Conservation (phyloP, 352 stramenopile genomes). For the Phytophthora sp. region DNA sequence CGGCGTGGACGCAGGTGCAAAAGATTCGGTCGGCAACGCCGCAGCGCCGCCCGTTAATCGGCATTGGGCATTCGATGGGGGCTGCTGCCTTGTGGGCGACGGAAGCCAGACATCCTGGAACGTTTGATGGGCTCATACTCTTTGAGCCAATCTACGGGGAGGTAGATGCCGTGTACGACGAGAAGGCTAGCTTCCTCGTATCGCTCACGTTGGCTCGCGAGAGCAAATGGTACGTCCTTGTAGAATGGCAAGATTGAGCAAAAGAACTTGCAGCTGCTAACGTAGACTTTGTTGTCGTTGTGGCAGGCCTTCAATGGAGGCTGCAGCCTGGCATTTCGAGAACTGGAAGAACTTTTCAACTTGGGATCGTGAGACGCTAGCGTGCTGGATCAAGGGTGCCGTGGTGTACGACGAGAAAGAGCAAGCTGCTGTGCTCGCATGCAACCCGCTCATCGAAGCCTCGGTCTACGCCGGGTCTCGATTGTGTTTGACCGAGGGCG, state of each 20-base stretch:
- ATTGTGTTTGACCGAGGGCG: slow-evolving; percentile 25
- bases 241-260: too few relatives aligned
- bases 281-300: background rate
- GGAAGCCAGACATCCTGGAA: slow-evolving; percentile 45
- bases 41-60: slow-evolving; percentile 27
- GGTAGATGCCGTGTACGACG: slow-evolving; percentile 5
- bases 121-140: slow-evolving; percentile 51
- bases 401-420: slow-evolving; percentile 41
- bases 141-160: slow-evolving; percentile 55
- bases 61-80: slow-evolving; percentile 54
- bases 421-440: slow-evolving; percentile 25
- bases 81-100: slow-evolving; percentile 43
- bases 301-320: slow-evolving; percentile 27
- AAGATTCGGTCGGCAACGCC: slow-evolving; percentile 7
- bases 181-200: slow-evolving; percentile 43
- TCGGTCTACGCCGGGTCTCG: slow-evolving; percentile 36
- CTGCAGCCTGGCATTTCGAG: slow-evolving; percentile 32
- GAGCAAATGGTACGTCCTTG: slow-evolving; percentile 35
- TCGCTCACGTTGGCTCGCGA: slow-evolving; percentile 40
- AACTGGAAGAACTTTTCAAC: slow-evolving; percentile 42
- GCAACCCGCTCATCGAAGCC: slow-evolving; percentile 49
- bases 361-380: slow-evolving; percentile 49
- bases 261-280: too few relatives aligned
- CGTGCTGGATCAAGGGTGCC: slow-evolving; percentile 39
- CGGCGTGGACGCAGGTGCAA: slow-evolving; percentile 20